Evolutionary conservation across 176 grass and related monocot species (phyloP).

Genomic region (Tillandsia leiboldiana): DNA sequence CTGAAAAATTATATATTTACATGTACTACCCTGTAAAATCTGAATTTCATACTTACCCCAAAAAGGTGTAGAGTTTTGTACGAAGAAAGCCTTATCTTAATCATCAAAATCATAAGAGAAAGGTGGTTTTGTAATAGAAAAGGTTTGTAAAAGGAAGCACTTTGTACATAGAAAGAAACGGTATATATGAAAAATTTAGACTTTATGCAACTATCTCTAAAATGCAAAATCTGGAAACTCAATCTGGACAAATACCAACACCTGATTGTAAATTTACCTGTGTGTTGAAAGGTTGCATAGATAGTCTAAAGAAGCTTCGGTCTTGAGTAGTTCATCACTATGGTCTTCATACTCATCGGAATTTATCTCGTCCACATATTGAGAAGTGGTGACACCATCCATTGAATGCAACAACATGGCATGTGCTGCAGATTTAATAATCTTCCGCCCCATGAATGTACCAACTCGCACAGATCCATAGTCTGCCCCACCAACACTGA

Average conservation of each 20-base stretch:
- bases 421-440: conserved; percentile 67
- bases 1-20: too few species aligned
- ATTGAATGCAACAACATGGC: conserved; percentile 43
- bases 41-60: too few species aligned
- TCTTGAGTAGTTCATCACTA: conserved; percentile 64
- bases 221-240: not conserved
- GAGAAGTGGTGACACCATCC: conserved; percentile 18
- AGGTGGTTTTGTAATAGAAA: too few species aligned
- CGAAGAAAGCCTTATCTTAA: not conserved
- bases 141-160: too few species aligned
- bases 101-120: too few species aligned
- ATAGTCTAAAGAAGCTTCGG: conserved; percentile 77
- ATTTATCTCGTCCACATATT: conserved; percentile 25
- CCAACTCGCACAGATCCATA: conserved; percentile 92
- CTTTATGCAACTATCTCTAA: not conserved
- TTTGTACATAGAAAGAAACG: too few species aligned
- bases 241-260: not conserved
- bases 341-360: conserved; percentile 65
- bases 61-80: not conserved
- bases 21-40: too few species aligned
- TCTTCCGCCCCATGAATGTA: conserved; percentile 81
- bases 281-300: conserved; percentile 80
- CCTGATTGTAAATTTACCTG: conserved; percentile 30
- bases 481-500: conserved; percentile 91
- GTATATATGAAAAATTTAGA: too few species aligned